Evolutionary conservation across 352 stramenopile genomes (phyloP), one percentile per base, ranked within the genome.

Genomic region (Thraustochytrium sp.): DNA sequence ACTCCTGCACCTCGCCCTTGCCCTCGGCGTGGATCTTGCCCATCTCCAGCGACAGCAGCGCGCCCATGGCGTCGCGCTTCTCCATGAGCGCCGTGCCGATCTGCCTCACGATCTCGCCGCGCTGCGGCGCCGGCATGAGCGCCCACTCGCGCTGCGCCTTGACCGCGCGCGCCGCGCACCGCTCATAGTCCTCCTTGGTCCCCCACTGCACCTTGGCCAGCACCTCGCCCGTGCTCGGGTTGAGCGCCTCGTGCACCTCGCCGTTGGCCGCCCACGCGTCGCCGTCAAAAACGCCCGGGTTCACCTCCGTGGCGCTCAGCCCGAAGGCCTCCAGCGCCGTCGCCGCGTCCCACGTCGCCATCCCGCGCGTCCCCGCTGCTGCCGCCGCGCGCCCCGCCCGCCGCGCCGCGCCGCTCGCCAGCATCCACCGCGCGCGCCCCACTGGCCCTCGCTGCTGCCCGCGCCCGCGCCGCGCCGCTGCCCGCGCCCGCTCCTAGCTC

Each of bases 21-120:
- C 92, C 93, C 87, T 91, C 93, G 48, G 93, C 89, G 77, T 94
- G 92, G 86, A 97, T 97, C 87, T 97, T 97, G 85, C 93, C 93
- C 93, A 97, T 97, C 87, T 97, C 93, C 2, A 96, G 88, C 55
- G 92, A 87, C 48, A 97, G 93, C 48, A 97, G 87, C 76, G 94
- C 92, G 74, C 93, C 93, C 2, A 97, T 88, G 37, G 91, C 88
- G n/a, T 95, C 89, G 64, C 93, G 92, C 86, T 97, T 96, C 65
- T 87, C 90, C 61, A 93, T 91, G 36, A 97, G 88, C 84, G 94
- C 90, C 51, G 95, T 88, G 77, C 92, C 93, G 77, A 97, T 96
- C 88, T 96, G 92, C 49, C 93, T 91, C 73, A 97, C 93, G 54
- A 97, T 94, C 88, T 97, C 93, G 72, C 93, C 93, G 37, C 93